Evolutionary conservation across 2,329 filamentous ascomycete species (phyloP), one percentile per base, ranked within the genome.

Genomic region (Penicillium brevicompactum): DNA sequence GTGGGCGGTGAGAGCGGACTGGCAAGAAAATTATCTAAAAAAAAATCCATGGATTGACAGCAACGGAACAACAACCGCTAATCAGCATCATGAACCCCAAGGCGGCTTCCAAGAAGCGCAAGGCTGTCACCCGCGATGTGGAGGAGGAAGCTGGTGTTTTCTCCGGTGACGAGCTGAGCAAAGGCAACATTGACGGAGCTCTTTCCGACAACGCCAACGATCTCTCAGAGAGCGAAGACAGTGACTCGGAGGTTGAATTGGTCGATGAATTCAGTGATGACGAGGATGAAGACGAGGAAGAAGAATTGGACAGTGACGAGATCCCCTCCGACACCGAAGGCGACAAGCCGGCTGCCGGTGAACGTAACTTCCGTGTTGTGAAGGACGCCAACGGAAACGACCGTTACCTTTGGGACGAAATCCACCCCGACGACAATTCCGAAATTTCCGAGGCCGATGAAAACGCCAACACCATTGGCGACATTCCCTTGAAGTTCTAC

Each of bases 401-500:
- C 61, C 87, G 94, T 72, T 99, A 96, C 70, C 83, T 97, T 43
- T 99, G 97, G 76, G 85, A 89, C 60, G 94, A 97, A 70, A 92
- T 99, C 60, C 89, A 97, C 63, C 91, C 93, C 2, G 88, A 92
- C 51, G 97, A 99, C 76, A 94, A 97, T 70, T 96, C 92, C 1
- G 95, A 99, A 76, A 93, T 97, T 70, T 90, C 90, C 3, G 93
- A 97, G 72, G 88, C 87, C 3, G 86, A 89, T 58, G 88, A 85
- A 53, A 85, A 87, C 27, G 82, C 81, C 49, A 99, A 99, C 77
- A 97, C 94, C 0, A 97, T 99, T 67, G 95, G 94, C 64, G 83
- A 97, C 71, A 99, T 99, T 57, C 91, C 92, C 5, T 79, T 97
- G 47, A 89, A 90, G 3, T 97, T 96, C 77, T 99, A 99, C 79